Conservation (phyloP, 441 rosid genomes). For the Pelargonium fulgidum region DNA sequence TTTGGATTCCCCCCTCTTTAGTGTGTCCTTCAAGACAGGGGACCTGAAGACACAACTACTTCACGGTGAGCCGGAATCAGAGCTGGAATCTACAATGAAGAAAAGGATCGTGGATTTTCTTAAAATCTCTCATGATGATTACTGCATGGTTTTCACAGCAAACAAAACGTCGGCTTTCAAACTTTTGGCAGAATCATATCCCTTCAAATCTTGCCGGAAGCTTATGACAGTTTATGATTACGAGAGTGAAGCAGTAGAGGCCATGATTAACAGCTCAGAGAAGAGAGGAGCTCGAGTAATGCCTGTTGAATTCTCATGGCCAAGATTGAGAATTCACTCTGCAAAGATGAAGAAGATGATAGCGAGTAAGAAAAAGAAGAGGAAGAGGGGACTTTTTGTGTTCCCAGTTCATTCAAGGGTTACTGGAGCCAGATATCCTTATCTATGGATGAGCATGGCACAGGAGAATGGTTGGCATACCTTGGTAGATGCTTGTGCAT, state of each 20-base stretch:
- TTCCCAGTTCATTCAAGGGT: constrained; percentile 84
- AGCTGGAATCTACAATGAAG: constrained; percentile 58
- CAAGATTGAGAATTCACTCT: constrained; percentile 62
- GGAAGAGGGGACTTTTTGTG: constrained; percentile 68
- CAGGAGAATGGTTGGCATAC: constrained; percentile 90
- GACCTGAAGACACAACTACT: constrained; percentile 73
- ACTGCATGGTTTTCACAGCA: constrained; percentile 79
- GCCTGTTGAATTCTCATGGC: constrained; percentile 90
- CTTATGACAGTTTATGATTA: constrained; percentile 81
- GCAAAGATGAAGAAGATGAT: constrained; percentile 56
- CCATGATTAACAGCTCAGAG: constrained; percentile 51
- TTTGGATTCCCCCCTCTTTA: constrained; percentile 71
- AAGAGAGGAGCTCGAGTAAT: constrained; percentile 61
- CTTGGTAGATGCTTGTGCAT: constrained; percentile 77
- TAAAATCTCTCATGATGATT: constrained; percentile 61
- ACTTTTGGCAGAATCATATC: constrained; percentile 79
- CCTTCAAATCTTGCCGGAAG: constrained; percentile 49
- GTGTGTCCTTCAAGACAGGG: constrained; percentile 65
- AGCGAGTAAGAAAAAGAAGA: constrained; percentile 39
- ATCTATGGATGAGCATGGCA: constrained; percentile 77
- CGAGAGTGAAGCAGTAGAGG: constrained; percentile 73
- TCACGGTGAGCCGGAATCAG: constrained; percentile 62
- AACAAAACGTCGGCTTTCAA: constrained; percentile 84
- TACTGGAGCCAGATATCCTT: constrained; percentile 80
- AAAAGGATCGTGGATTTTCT: constrained; percentile 69